These are phyloP conservation scores for Bryum argenteum DNA, from an alignment of 225 moss, liverwort and hornwort genomes.

Conservation along the genomic window DNA sequence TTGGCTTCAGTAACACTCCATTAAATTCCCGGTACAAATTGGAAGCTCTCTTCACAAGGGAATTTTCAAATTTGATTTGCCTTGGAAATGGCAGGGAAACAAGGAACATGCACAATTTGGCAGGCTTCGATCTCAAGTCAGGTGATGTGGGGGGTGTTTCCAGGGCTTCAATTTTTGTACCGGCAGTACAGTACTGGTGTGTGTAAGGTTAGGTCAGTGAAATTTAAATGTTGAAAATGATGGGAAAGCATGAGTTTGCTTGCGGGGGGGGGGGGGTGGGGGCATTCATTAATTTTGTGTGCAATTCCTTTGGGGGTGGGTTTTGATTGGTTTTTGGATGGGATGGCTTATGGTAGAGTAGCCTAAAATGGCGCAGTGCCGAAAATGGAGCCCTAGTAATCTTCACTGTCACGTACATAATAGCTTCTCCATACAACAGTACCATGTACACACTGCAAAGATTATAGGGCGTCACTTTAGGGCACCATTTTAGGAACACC, in stretches of 20 bases:
- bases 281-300: background rate
- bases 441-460: too few species aligned
- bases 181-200: background rate
- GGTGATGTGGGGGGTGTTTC: too few species aligned
- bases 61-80: background rate
- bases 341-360: too few species aligned
- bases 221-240: slow-evolving; percentile 22
- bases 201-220: background rate
- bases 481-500: too few species aligned
- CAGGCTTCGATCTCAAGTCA: too few species aligned
- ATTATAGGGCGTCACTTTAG: too few species aligned
- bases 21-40: background rate
- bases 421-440: too few species aligned
- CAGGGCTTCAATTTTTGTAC: too few species aligned
- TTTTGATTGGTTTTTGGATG: background rate
- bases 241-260: background rate
- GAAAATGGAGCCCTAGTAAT: too few species aligned
- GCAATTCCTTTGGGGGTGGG: background rate
- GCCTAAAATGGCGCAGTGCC: too few species aligned
- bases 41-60: background rate
- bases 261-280: too few species aligned
- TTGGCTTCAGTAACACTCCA: background rate
- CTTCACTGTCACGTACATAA: too few species aligned
- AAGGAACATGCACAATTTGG: background rate
- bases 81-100: background rate